Conservation (phyloP, 768 basidiomycete genomes). For the Chalciporus chontae region DNA sequence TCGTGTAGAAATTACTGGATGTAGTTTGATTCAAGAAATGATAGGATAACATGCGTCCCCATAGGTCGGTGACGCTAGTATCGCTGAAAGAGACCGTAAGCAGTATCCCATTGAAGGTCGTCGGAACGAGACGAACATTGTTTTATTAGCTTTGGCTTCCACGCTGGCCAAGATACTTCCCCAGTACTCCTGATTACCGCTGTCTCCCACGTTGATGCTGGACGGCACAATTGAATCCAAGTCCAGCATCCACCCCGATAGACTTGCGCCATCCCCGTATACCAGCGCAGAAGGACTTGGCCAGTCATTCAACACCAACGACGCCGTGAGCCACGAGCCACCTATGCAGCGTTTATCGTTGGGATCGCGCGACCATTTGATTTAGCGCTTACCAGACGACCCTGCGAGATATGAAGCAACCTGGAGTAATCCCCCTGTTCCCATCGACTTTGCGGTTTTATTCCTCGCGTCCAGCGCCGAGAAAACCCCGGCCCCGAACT, state of each 20-base stretch:
- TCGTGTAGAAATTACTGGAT: constrained; percentile 55
- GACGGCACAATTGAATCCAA: constrained; percentile 52
- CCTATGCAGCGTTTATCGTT: constrained; percentile 30
- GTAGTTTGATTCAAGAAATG: constrained; percentile 72
- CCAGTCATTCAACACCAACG: constrained; percentile 62
- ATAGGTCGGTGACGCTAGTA: constrained; percentile 63
- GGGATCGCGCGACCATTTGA: background rate
- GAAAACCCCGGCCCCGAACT: constrained; percentile 59
- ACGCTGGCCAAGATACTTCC: constrained; percentile 53
- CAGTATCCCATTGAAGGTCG: background rate
- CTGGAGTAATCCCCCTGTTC: constrained; percentile 68
- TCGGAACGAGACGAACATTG: constrained; percentile 41
- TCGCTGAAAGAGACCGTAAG: constrained; percentile 36
- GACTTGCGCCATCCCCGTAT: constrained; percentile 46
- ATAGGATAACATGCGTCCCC: constrained; percentile 61
- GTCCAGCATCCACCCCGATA: constrained; percentile 57
- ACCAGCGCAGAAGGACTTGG: constrained; percentile 55
- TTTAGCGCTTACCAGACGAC: constrained; percentile 49
- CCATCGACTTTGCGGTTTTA: constrained; percentile 47
- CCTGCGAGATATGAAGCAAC: constrained; percentile 67
- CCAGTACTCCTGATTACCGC: constrained; percentile 49
- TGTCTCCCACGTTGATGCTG: constrained; percentile 44
- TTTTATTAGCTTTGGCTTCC: constrained; percentile 49
- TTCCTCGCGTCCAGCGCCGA: constrained; percentile 62
- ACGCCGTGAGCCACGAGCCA: constrained; percentile 67